phyloP scores from a whole-genome alignment of 495 filamentous ascomycete species.

The Neurospora terricola region DNA sequence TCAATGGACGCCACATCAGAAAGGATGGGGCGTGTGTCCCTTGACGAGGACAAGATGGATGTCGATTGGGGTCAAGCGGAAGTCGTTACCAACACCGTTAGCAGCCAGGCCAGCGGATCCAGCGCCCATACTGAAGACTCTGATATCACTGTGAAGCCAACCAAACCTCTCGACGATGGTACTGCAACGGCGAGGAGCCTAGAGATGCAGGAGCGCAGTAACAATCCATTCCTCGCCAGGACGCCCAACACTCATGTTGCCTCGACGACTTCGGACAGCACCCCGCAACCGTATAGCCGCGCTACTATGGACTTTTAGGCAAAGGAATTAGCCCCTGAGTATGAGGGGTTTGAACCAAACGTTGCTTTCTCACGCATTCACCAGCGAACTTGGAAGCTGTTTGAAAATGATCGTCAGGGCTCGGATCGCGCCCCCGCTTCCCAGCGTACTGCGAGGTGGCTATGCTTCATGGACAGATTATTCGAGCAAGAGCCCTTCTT shows the following conservation, averaged over 20 bases:
- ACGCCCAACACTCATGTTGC: neutral
- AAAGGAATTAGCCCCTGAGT: neutral
- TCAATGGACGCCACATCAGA: neutral
- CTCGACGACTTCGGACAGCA: neutral
- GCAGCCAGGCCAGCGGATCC: conserved; percentile 2
- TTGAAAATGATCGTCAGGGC: neutral
- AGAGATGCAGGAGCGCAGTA: conserved; percentile 31
- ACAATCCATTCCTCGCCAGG: conserved; percentile 2
- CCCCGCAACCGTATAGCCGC: neutral
- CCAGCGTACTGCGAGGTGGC: neutral
- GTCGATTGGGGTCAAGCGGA: neutral
- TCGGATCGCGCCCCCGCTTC: neutral
- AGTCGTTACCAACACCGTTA: neutral
- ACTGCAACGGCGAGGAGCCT: conserved; percentile 9
- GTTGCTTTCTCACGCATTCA: neutral
- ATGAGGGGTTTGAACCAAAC: neutral
- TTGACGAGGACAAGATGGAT: conserved; percentile 5
- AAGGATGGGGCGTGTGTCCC: conserved; percentile 6
- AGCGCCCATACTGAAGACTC: neutral
- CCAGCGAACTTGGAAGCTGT: neutral
- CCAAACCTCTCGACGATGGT: neutral
- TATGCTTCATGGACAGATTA: neutral
- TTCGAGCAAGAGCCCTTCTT: neutral
- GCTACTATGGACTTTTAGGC: neutral
- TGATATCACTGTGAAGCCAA: neutral